Conservation (phyloP, 2,329 filamentous ascomycete species). For the Pestalotiopsis sp. region DNA sequence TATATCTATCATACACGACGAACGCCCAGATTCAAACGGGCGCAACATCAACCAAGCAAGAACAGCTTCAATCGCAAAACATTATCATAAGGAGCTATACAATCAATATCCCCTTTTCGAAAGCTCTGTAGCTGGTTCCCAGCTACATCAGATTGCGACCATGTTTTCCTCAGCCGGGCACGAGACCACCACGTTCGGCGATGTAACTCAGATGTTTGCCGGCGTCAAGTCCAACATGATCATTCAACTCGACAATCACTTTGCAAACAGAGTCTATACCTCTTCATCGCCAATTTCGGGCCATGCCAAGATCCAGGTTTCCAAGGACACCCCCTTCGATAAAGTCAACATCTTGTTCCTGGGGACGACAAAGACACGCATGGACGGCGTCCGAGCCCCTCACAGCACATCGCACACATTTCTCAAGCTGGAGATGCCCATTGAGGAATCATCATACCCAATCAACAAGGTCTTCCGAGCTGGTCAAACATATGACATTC, state of each 20-base stretch:
- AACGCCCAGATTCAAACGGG: background rate
- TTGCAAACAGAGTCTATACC: conserved; percentile 57
- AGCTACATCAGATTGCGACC: conserved; percentile 9
- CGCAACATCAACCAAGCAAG: background rate
- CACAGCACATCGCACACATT: conserved; percentile 54
- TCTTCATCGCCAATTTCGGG: conserved; percentile 55
- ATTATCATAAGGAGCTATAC: background rate
- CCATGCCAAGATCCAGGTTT: conserved; percentile 47
- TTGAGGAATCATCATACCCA: conserved; percentile 50
- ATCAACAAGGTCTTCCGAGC: conserved; percentile 48
- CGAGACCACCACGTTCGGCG: conserved; percentile 17
- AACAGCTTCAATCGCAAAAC: too few relatives aligned
- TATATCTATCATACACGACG: background rate
- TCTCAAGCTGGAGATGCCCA: conserved; percentile 34
- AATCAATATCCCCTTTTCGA: background rate
- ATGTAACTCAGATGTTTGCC: conserved; percentile 22
- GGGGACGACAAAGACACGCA: conserved; percentile 50
- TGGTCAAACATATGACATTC: conserved; percentile 51
- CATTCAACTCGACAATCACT: conserved; percentile 56
- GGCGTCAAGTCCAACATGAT: conserved; percentile 41
- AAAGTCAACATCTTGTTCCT: conserved; percentile 55
- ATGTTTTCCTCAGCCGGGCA: conserved; percentile 17
- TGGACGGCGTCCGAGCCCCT: conserved; percentile 54
- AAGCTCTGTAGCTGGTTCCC: background rate
- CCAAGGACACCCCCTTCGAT: conserved; percentile 51